Evolutionary conservation across 2,329 filamentous ascomycete genomes (phyloP), one percentile per base, ranked within the genome.

Genomic region (Periconia sp.): DNA sequence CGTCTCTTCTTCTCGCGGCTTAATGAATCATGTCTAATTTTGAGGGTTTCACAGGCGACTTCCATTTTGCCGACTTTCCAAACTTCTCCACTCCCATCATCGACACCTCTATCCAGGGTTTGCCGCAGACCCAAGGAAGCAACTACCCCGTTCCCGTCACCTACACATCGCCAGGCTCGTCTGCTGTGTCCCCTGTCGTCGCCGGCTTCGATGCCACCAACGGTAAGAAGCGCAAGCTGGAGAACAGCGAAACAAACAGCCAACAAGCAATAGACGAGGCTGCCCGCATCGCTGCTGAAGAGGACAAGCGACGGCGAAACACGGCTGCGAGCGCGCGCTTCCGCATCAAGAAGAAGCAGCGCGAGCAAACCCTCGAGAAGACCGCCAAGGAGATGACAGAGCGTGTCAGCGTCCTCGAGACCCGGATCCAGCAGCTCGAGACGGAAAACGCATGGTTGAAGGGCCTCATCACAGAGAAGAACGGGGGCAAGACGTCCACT

Each of bases 301-400:
- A 81, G 62, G 79, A 81, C 72, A 81, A 81, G 70, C 78, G 79
- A 46, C 77, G 79, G 33, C 77, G 79, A 55, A 81, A 81, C 70
- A 81, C 79, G 1, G 79, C 79, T 40, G 79, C 79, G n/a, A 77
- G 74, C 52, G 79, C 79, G 15, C 77, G 79, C 42, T 81, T 81
- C 75, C 77, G 79, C 45, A 75, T 81, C 56, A 81, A 81, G 74
- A 81, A 81, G 78, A 81, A 81, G 77, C 78, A 81, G 65, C 77
- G 79, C 44, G 79, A 81, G 66, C 77, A 79, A 60, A 77, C 75
- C 9, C 74, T 81, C 42, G 79, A 81, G 73, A 78, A 79, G 71
- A 74, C 74, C 18, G 74, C 78, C 46, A 79, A 79, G 67, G 79
- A 81, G 49, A 81, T 81, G 76, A 71, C 71, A 33, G 79, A 81